A percentile compares a stretch with the other conserved stretches of the same genome.
phyloP scores from a whole-genome alignment of 768 basidiomycete genomes.

The Kwoniella dejecticola region DNA sequence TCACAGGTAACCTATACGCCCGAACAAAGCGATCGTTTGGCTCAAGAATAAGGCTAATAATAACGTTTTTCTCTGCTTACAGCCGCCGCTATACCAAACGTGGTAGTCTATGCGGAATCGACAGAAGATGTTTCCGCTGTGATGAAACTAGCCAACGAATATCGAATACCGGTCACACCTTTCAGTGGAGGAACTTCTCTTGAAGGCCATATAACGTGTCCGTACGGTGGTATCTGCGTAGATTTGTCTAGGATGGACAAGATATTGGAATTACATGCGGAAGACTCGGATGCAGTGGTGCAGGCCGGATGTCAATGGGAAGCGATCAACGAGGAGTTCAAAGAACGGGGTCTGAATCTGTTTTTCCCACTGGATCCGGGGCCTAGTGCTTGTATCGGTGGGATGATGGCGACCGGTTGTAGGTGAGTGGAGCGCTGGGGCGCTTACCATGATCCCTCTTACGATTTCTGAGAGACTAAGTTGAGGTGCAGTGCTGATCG shows the following conservation, averaged over 20 bases:
- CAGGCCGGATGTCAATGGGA: constrained; percentile 52
- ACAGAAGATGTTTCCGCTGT: constrained; percentile 81
- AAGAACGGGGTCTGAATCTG: constrained; percentile 70
- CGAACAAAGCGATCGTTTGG: too few species aligned
- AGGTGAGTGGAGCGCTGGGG: constrained; percentile 18
- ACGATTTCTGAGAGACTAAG: too few species aligned
- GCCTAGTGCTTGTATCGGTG: constrained; percentile 79
- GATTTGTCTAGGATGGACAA: constrained; percentile 77
- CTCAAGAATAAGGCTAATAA: not conserved
- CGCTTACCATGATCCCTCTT: not conserved
- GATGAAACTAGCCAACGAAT: constrained; percentile 72
- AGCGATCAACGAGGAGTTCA: constrained; percentile 59
- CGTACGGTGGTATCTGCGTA: constrained; percentile 70
- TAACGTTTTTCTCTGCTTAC: not conserved
- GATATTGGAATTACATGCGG: constrained; percentile 59
- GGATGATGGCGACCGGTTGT: constrained; percentile 81
- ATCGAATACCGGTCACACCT: constrained; percentile 72
- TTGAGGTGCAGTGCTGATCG: too few species aligned
- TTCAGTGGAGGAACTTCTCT: constrained; percentile 83
- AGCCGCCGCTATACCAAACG: constrained; percentile 31
- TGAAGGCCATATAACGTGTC: constrained; percentile 78
- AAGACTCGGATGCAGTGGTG: constrained; percentile 52
- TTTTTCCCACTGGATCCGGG: constrained; percentile 72
- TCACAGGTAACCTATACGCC: not conserved
- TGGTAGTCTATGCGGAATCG: constrained; percentile 36